phyloP scores from a whole-genome alignment of 1,284 basidiomycete genomes.

The Malassezia brasiliensis region DNA sequence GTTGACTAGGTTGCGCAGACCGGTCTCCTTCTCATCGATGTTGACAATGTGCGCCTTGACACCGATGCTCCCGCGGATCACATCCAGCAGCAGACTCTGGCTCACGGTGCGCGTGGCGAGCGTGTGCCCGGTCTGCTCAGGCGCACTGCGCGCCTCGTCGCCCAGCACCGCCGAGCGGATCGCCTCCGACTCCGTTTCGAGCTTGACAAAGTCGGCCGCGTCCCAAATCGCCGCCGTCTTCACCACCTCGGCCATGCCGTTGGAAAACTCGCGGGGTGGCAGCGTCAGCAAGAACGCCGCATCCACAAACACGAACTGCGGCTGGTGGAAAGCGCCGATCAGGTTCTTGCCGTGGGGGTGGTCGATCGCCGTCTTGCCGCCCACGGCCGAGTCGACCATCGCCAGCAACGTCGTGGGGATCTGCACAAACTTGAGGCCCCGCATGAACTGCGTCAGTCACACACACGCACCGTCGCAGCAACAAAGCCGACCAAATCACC shows the following conservation, averaged over 20 bases:
- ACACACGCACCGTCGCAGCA: slow-evolving; percentile 70
- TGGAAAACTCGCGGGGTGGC: slow-evolving; percentile 83
- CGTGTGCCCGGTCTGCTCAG: slow-evolving; percentile 30
- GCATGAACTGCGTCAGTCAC: slow-evolving; percentile 49
- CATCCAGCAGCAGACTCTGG: slow-evolving; percentile 44
- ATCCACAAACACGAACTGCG: slow-evolving; percentile 93
- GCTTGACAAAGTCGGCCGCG: slow-evolving; percentile 43
- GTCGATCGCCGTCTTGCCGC: slow-evolving; percentile 96
- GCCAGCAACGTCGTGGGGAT: slow-evolving; percentile 92
- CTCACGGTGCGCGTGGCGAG: slow-evolving; percentile 36
- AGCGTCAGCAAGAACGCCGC: slow-evolving; percentile 89
- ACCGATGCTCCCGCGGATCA: slow-evolving; percentile 46
- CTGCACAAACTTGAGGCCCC: slow-evolving; percentile 83
- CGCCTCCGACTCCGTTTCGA: slow-evolving; percentile 37
- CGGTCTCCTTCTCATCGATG: slow-evolving; percentile 47
- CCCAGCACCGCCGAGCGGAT: slow-evolving; percentile 43
- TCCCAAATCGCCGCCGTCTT: slow-evolving; percentile 52
- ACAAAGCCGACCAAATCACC: slow-evolving; percentile 91
- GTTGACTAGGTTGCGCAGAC: slow-evolving; percentile 47
- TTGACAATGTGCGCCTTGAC: slow-evolving; percentile 48
- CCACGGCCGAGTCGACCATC: slow-evolving; percentile 96
- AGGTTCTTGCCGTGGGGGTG: slow-evolving; percentile 94
- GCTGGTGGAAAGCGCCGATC: slow-evolving; percentile 97
- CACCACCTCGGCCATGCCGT: slow-evolving; percentile 97
- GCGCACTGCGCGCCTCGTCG: slow-evolving; percentile 23